Base-by-base conservation (phyloP, 176 grass and related monocot species). In the Triticum dicoccoides region DNA sequence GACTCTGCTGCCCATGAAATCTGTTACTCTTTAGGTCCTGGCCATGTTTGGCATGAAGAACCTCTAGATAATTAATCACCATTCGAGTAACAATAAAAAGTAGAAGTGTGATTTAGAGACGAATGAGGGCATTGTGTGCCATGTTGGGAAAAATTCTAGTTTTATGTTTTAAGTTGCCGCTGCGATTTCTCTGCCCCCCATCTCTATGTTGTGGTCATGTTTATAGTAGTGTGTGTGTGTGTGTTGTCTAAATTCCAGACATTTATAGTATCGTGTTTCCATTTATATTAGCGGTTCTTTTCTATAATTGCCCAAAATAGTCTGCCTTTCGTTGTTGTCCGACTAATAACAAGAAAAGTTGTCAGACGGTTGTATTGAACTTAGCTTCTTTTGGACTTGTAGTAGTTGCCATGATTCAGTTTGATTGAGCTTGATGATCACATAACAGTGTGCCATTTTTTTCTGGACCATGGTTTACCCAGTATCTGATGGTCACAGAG, bases 121-220 rank as follows among this genome's bases (percentile, higher is more conserved):
- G 9, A 66, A 77, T 5, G 47, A 52, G 2, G 42, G 42, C 44
- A 42, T 42, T 42, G 1, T 8, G 38, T 38, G 37, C 37, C 6
- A 8, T 37, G 35, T 37, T 37, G 41, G 32, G 32, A 33, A 25
- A 25, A 25, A 25, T 25, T 25, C 25, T 25, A 25, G 25, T 38
- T 87, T 2, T 38, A 73, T 66, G 74, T 73, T 72, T 27, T 13
- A 73, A 86, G 32, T 83, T 86, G 10, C 33, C 62, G 8, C 33
- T 29, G 11, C 1, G 12, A 5, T 66, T 90, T 71, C 52, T 83
- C 5, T 59, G 1, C 72, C 13, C 52, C 58, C 15, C 11, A 56
- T 71, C n/a, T 54, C 61, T 12, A 58, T 72, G 23, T 32, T 78
- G 52, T 62, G 29, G 8, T 25, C 25, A 25, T 32, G 47, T 12